phyloP scores from a whole-genome alignment of 306 rosid genomes.

The Lotus japonicus region DNA sequence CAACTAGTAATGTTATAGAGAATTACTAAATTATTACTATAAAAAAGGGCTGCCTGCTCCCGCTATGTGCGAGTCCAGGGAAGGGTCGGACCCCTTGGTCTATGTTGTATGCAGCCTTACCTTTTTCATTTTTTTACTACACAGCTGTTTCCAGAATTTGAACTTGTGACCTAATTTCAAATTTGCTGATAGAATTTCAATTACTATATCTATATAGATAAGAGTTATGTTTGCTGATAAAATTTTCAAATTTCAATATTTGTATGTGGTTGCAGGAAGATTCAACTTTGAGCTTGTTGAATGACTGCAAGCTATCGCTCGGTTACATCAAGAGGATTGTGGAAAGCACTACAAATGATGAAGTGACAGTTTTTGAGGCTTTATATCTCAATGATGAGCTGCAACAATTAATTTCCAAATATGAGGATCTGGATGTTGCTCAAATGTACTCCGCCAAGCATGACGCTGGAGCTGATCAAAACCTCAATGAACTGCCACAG shows the following conservation, averaged over 20 bases:
- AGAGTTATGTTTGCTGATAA: background rate
- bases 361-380: conserved; percentile 71
- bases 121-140: too few relatives aligned
- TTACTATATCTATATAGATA: background rate
- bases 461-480: conserved; percentile 31
- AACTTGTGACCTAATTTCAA: too few relatives aligned
- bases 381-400: conserved; percentile 74
- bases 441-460: conserved; percentile 23
- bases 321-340: too few relatives aligned
- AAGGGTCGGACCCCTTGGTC: too few relatives aligned
- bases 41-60: too few relatives aligned
- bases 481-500: conserved; percentile 12
- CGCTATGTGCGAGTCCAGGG: too few relatives aligned
- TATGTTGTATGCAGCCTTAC: too few relatives aligned
- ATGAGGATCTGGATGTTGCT: conserved; percentile 54
- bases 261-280: conserved; percentile 52
- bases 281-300: conserved; percentile 56
- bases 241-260: background rate
- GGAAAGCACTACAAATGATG: conserved; percentile 66
- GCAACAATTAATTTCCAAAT: conserved; percentile 56
- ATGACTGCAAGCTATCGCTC: too few relatives aligned
- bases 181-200: too few relatives aligned
- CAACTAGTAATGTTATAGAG: too few relatives aligned
- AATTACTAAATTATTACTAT: too few relatives aligned
- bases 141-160: too few relatives aligned